Base-by-base conservation (phyloP, 495 filamentous ascomycete species). In the Xylaria telfairii region DNA sequence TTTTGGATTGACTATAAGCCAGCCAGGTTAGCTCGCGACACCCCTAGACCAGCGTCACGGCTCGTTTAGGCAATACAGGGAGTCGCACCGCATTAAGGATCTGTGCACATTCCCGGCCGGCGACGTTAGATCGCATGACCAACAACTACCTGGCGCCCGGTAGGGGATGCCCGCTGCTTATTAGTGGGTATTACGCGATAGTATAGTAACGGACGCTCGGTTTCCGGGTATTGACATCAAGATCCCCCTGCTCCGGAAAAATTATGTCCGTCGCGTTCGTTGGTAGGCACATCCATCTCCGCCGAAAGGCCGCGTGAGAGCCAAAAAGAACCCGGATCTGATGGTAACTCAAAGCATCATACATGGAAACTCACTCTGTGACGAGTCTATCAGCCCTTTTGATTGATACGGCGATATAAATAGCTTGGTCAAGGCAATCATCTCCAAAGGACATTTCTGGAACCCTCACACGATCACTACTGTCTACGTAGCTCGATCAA, bases 201-300 rank as follows among this genome's bases (percentile, higher is more conserved):
- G 51, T 4, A 30, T 54, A 17, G 51, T 28, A 54, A 17, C 51
- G 51, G 51, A 54, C 51, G 51, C 51, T 54, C 51, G 51, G 26
- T 17, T 5, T 54, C 51, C 51, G 51, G 51, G 26, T 30, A 54
- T 30, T 53, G 12, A 4, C 17, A 24, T 17, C 5, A 30, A 26
- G 6, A 54, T 53, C 51, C 26, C 51, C 51, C 51, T 54, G 13
- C 13, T 17, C 51, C 51, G 51, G 51, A 54, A 54, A 54, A 54
- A 54, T 26, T 30, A 54, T 30, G 26, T 54, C 51, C 51, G 51
- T 53, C 4, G 12, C 12, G 4, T 6, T 28, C 51, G 51, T 17
- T 4, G 13, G 24, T 17, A 10, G 13, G 24, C 17, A 28, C 49
- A 10, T 15, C 4, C 13, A 30, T 17, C 13, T 28, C 26, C 15